A percentile compares a stretch with the other conserved stretches of the same genome.
These are phyloP conservation scores for Nicotiana otophora DNA, from an alignment of 257 asterid species.

Conservation along the genomic window DNA sequence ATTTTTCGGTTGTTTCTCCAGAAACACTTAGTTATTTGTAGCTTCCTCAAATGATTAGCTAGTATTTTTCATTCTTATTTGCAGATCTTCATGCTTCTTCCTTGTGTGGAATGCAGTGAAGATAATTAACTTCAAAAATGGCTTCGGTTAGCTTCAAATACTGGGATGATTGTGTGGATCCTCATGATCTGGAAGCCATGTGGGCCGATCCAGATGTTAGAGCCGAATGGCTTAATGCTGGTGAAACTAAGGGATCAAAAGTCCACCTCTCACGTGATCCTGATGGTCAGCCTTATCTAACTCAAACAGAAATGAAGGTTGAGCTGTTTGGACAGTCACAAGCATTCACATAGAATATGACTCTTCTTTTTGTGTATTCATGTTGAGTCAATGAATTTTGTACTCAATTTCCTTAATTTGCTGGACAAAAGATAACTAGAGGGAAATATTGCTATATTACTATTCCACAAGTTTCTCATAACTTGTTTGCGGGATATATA, in stretches of 20 bases:
- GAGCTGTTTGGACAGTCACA: background rate
- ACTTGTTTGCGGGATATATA: background rate
- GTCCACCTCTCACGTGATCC: slow-evolving; percentile 95
- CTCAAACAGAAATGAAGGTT: slow-evolving; percentile 97
- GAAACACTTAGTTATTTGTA: background rate
- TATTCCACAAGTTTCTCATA: background rate
- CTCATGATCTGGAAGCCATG: slow-evolving; percentile 74
- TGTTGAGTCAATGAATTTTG: no score
- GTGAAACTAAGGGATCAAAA: slow-evolving; percentile 73
- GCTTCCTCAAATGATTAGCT: background rate
- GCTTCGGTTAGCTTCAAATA: slow-evolving; percentile 62
- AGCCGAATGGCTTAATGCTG: slow-evolving; percentile 79
- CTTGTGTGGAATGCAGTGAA: background rate
- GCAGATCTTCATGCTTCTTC: background rate
- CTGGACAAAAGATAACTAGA: no score
- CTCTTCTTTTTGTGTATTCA: background rate
- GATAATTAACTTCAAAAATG: slow-evolving; percentile 27
- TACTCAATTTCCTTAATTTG: no score
- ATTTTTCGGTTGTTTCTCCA: background rate
- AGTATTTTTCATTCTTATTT: background rate
- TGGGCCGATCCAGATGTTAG: slow-evolving; percentile 75
- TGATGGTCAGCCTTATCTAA: slow-evolving; percentile 83
- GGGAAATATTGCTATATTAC: background rate
- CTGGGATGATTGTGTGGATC: slow-evolving; percentile 93
- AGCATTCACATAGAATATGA: background rate